Evolutionary conservation across 1,139 yeast species (phyloP).

Genomic region (Eremothecium sinecaudum): DNA sequence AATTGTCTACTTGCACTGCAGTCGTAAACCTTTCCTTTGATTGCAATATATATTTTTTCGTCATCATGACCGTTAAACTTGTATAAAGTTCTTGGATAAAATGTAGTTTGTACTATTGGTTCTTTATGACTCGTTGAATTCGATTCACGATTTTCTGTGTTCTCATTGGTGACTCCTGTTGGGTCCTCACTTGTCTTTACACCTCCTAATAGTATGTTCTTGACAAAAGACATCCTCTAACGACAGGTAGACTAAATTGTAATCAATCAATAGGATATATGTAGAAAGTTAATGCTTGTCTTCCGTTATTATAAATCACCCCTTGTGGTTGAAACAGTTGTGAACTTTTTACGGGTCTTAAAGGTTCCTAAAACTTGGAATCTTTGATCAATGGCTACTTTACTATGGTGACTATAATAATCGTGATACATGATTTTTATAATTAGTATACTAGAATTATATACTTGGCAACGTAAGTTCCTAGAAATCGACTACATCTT

Average conservation of each 20-base stretch:
- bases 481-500: slow-evolving; percentile 23
- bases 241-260: too few species aligned
- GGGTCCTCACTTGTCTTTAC: slow-evolving; percentile 33
- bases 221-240: slow-evolving; percentile 35
- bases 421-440: too few species aligned
- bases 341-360: too few species aligned
- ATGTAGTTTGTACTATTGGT: slow-evolving; percentile 67
- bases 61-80: slow-evolving; percentile 75
- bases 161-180: slow-evolving; percentile 24
- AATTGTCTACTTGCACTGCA: slow-evolving; percentile 74
- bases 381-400: too few species aligned
- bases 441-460: too few species aligned
- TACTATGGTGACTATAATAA: too few species aligned
- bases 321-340: too few species aligned
- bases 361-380: too few species aligned
- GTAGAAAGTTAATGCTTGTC: too few species aligned
- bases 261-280: too few species aligned
- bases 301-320: too few species aligned
- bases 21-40: slow-evolving; percentile 78
- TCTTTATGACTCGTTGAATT: slow-evolving; percentile 29
- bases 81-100: slow-evolving; percentile 65
- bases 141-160: slow-evolving; percentile 9
- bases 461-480: too few species aligned
- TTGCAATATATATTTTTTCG: slow-evolving; percentile 71
- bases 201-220: slow-evolving; percentile 33